Evolutionary conservation across 805 yeast genomes (phyloP).

Genomic region (Schwanniomyces pseudopolymorphus): DNA sequence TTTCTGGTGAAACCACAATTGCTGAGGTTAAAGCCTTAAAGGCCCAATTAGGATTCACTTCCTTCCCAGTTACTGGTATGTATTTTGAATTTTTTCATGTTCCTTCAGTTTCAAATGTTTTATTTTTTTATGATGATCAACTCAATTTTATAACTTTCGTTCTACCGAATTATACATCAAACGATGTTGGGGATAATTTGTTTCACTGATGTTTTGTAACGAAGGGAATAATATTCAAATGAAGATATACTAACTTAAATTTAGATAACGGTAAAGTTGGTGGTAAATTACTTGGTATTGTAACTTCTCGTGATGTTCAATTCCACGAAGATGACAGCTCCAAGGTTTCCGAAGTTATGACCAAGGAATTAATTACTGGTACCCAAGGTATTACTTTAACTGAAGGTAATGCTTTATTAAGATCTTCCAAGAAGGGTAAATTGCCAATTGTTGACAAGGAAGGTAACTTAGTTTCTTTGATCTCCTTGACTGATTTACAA

Average conservation of each 20-base stretch:
- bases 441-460: conserved; percentile 84
- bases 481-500: conserved; percentile 95
- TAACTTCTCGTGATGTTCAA: conserved; percentile 96
- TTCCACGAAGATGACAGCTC: conserved; percentile 75
- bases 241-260: conserved; percentile 25
- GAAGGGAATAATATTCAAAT: not conserved
- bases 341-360: conserved; percentile 79
- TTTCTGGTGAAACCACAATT: conserved; percentile 73
- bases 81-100: conserved; percentile 21
- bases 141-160: conserved; percentile 86
- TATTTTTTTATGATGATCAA: conserved; percentile 56
- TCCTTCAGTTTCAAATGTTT: conserved; percentile 1
- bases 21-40: conserved; percentile 76
- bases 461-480: conserved; percentile 78
- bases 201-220: conserved; percentile 21
- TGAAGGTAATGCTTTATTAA: conserved; percentile 88
- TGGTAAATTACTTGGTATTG: conserved; percentile 90
- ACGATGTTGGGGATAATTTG: conserved; percentile 90
- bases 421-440: conserved; percentile 95
- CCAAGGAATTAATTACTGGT: conserved; percentile 83
- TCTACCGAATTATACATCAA: conserved; percentile 93
- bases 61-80: conserved; percentile 99
- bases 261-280: conserved; percentile 82
- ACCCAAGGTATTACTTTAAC: conserved; percentile 74
- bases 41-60: conserved; percentile 81